These are phyloP conservation scores for Auxenochlorella pyrenoidosa DNA, from an alignment of 139 green algal genomes.

Conservation along the genomic window DNA sequence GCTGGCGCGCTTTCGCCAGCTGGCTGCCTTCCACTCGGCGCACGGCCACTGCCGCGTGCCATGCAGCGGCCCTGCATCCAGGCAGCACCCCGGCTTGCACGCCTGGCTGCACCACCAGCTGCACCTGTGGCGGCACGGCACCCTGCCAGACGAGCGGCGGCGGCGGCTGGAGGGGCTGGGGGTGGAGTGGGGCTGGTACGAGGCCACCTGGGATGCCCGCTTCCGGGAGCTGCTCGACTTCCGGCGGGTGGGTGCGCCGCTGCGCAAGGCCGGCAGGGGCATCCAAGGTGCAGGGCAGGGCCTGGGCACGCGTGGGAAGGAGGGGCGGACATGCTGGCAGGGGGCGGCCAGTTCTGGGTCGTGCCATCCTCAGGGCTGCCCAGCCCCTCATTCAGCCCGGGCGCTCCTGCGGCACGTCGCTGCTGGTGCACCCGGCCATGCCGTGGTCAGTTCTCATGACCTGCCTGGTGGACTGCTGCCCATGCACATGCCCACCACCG, in stretches of 20 bases:
- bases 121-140: constrained; percentile 19
- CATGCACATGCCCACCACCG: no score
- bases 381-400: no score
- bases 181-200: not conserved
- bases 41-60: constrained; percentile 42
- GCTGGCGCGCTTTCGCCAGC: constrained; percentile 30
- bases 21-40: constrained; percentile 42
- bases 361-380: no score
- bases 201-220: constrained; percentile 23
- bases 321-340: no score
- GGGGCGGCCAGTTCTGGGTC: no score
- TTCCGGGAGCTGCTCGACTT: constrained; percentile 24
- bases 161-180: constrained; percentile 42
- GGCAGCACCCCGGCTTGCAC: constrained; percentile 21
- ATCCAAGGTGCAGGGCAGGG: no score
- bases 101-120: constrained; percentile 33
- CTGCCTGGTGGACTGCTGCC: no score
- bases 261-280: no score
- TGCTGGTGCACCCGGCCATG: no score
- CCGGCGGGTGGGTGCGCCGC: constrained; percentile 3
- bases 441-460: no score
- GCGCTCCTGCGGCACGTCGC: no score
- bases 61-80: not conserved
- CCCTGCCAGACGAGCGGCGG: constrained; percentile 28
- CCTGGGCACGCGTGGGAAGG: no score